Percentiles rank a stretch among this genome's conserved stretches.
Evolutionary conservation across 768 basidiomycete genomes (phyloP).

Genomic region (Wakefieldia striispora): DNA sequence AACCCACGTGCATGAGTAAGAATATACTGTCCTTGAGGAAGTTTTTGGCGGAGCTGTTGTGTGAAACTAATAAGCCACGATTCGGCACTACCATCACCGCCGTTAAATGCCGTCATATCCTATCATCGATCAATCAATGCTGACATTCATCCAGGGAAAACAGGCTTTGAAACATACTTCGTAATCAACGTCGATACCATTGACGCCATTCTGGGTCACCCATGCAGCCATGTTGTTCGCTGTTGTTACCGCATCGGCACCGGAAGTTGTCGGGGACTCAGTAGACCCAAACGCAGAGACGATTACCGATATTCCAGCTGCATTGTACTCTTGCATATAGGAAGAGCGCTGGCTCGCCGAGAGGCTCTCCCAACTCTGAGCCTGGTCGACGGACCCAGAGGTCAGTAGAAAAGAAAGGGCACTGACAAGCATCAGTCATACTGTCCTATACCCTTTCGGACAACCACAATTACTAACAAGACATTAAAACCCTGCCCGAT

Average conservation of each 20-base stretch:
- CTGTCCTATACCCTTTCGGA: background rate
- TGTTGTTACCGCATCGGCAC: conserved; percentile 35
- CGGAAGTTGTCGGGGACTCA: conserved; percentile 40
- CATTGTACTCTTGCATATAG: conserved; percentile 47
- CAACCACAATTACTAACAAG: conserved; percentile 22
- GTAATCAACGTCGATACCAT: conserved; percentile 57
- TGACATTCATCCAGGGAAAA: too few species aligned
- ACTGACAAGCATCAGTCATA: conserved; percentile 17
- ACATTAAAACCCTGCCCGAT: conserved; percentile 33
- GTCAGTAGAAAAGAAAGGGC: conserved; percentile 43
- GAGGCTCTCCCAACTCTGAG: conserved; percentile 43
- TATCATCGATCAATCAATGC: conserved; percentile 2
- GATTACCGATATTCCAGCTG: conserved; percentile 58
- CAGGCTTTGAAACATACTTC: conserved; percentile 28
- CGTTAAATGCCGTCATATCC: conserved; percentile 34
- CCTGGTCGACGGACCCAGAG: conserved; percentile 46
- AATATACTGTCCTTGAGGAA: conserved; percentile 34
- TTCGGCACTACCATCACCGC: conserved; percentile 36
- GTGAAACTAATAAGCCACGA: conserved; percentile 35
- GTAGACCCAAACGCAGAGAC: conserved; percentile 54
- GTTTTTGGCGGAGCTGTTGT: conserved; percentile 27
- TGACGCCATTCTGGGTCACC: conserved; percentile 46
- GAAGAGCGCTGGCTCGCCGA: conserved; percentile 37
- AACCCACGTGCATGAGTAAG: conserved; percentile 36
- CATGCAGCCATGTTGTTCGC: conserved; percentile 46